Base-by-base conservation (phyloP, 805 yeast genomes). In the Candida sonorensis region DNA sequence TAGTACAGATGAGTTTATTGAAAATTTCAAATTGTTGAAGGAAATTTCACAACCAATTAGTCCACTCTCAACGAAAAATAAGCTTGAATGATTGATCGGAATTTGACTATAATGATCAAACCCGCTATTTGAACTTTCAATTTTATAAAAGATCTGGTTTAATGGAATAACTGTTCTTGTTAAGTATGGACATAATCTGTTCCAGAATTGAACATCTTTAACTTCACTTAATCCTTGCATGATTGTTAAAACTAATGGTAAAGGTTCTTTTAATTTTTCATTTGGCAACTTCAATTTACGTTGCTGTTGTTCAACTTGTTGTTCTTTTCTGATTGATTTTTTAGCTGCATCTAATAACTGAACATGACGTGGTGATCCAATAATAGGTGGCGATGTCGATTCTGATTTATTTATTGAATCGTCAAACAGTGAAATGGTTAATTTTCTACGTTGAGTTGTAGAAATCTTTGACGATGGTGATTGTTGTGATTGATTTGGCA, bases 221-320 rank as follows among this genome's bases (percentile, higher is more conserved):
- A 55, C 49, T 10, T 51, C 50, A 10, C 85, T 72, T 4, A 77
- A 53, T 1, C 81, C 82, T 34, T 71, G 75, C 53, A 80, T 73
- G 0, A 81, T 69, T 30, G 77, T 75, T 72, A 79, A 62, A 24
- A 81, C 50, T 21, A 83, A 60, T 3, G 83, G 76, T 24, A 81
- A 53, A 1, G 90, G 88, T 48, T 47, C 46, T 10, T 38, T 45
- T 10, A 38, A n/a, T n/a, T n/a, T n/a, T n/a, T n/a, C n/a, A 13
- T 8, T 22, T 22, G 5, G 45, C 31, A 2, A 37, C 8, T 11
- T 11, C 7, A 11, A 6, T 6, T 8, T 11, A 22, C 10, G 10
- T 19, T 40, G 34, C 12, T 37, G 33, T 37, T 57, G 63, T 36
- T 69, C 67, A 18, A 42, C 42, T 23, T 40, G 41, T n/a, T 40